Evolutionary conservation across 257 asterid species (phyloP).

Genomic region (Fraxinus excelsior): DNA sequence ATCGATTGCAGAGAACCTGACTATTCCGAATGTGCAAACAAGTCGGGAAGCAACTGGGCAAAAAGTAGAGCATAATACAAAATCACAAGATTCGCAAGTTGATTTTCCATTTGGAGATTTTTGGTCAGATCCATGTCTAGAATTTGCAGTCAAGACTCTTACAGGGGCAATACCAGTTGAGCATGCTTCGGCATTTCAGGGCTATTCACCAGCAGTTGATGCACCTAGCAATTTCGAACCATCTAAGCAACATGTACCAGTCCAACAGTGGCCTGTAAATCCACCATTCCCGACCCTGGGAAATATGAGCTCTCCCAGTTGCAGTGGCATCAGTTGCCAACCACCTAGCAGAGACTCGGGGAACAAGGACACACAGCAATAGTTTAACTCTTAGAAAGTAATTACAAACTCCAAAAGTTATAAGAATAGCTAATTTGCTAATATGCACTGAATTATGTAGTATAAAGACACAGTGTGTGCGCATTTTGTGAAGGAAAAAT

Average conservation of each 20-base stretch:
- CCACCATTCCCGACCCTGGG: neutral
- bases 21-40: conserved; percentile 8
- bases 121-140: conserved; percentile 49
- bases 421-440: neutral
- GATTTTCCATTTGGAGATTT: conserved; percentile 34
- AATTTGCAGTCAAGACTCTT: conserved; percentile 51
- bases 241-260: neutral
- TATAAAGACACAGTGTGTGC: neutral
- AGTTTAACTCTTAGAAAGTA: neutral
- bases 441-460: neutral
- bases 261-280: neutral
- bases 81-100: conserved; percentile 16
- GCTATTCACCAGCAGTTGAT: conserved; percentile 24
- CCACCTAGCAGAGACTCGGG: neutral
- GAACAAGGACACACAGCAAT: neutral
- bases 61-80: conserved; percentile 22
- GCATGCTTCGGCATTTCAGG: conserved; percentile 25
- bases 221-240: neutral
- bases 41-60: conserved; percentile 20
- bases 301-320: neutral
- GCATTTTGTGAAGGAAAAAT: neutral
- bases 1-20: neutral
- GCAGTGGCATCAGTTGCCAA: neutral
- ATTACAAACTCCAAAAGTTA: neutral
- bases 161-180: conserved; percentile 47